Evolutionary conservation across 176 grass and related monocot genomes (phyloP).

Genomic region (Phyllostachys edulis): DNA sequence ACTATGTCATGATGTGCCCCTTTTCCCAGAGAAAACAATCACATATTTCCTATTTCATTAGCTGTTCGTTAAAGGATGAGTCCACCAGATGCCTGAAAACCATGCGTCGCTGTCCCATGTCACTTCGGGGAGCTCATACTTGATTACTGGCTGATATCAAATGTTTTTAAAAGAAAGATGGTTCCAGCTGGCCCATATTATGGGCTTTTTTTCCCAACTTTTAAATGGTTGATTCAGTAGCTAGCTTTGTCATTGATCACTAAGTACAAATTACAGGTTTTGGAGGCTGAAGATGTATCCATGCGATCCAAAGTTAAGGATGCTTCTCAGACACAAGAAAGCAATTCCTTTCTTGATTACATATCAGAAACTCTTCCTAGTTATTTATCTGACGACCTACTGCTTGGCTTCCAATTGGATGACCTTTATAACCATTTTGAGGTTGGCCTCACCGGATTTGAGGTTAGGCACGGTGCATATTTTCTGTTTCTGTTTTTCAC

Average conservation of each 20-base stretch:
- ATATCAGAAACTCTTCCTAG: conserved; percentile 20
- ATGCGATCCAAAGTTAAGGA: conserved; percentile 40
- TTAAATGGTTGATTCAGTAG: conserved; percentile 9
- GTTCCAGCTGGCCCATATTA: background rate
- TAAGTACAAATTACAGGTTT: conserved; percentile 58
- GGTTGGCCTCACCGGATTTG: conserved; percentile 56
- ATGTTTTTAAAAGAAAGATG: conserved; percentile 7
- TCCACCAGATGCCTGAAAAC: background rate
- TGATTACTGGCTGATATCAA: background rate
- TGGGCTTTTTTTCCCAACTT: background rate
- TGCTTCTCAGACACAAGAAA: conserved; percentile 44
- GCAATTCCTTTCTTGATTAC: conserved; percentile 24
- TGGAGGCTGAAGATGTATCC: conserved; percentile 53
- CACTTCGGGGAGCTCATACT: background rate
- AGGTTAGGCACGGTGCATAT: conserved; percentile 54
- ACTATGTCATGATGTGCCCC: too few species aligned
- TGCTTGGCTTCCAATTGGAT: conserved; percentile 48
- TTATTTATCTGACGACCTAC: conserved; percentile 28
- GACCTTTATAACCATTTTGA: conserved; percentile 85
- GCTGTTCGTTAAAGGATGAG: too few species aligned
- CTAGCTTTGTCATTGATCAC: conserved; percentile 27
- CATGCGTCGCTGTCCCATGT: background rate
- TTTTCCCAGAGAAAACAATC: too few species aligned
- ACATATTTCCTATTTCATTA: background rate
- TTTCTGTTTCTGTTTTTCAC: conserved; percentile 28